Base-by-base conservation (phyloP, 2,329 filamentous ascomycete genomes). In the Periglandula ipomoeae region DNA sequence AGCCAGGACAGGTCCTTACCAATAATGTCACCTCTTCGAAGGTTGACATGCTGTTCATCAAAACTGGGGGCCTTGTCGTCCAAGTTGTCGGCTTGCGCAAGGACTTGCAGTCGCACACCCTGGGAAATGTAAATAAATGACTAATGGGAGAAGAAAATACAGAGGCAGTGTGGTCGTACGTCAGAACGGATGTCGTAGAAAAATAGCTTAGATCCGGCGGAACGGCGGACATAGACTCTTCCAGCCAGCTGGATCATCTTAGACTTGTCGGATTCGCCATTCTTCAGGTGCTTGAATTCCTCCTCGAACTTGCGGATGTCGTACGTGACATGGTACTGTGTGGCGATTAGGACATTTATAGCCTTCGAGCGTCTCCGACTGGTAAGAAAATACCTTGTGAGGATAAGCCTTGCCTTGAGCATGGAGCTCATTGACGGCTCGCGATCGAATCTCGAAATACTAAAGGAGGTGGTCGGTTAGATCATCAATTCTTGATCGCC, bases 401-500 rank as follows among this genome's bases (percentile, higher is more conserved):
- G 93, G 93, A 70, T 96, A 95, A 17, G 67, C 67, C 58, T 67
- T 68, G 59, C 62, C 65, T 64, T 67, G 60, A 47, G 65, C 62
- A 53, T 68, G 67, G 30, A 69, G 65, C 51, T 65, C 67, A 55
- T 67, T 66, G 73, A 95, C 82, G 57, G 78, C 79, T 58, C 87
- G 81, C 61, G 85, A 94, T 54, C 93, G 87, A 65, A 97, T 94
- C 73, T 98, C 93, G 66, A 95, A 96, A 75, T 97, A 98, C 64
- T 65, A 30, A 13, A n/a, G 15, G 11, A 13, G 24, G 30, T 15
- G 19, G 19, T 5, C 17, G 24, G 32, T 48, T 26, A 48, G 46
- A 32, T 32, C 30, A 32, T 32, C 30, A 13, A 32, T 15, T 15
- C 6, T 32, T 32, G 30, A n/a, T 32, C 9, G 6, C 11, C 11